Conservation (phyloP, 139 green algal species). For the Chlorella sp. region DNA sequence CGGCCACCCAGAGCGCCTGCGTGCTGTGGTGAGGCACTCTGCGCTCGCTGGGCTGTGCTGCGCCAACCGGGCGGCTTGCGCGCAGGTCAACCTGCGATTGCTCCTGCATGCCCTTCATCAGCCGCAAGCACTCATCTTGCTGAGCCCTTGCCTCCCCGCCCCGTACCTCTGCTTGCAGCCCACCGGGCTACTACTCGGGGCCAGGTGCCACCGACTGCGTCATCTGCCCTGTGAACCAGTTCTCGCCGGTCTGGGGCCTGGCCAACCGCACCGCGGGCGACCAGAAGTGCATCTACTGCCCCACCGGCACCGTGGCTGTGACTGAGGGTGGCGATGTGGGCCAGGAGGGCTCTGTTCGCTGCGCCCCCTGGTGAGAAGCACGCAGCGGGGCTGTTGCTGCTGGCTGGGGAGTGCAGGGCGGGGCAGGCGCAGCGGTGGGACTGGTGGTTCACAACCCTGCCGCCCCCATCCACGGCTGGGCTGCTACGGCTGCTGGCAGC, state of each 20-base stretch:
- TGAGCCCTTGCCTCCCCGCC: no score
- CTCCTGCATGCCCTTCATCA: no score
- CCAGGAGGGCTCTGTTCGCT: background rate
- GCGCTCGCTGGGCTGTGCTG: no score
- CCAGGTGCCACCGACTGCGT: background rate
- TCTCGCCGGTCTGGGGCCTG: background rate
- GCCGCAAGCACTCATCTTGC: no score
- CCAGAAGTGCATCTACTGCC: conserved; percentile 9
- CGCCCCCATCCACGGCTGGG: no score
- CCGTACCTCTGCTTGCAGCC: background rate
- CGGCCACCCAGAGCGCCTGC: background rate
- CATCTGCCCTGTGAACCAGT: conserved; percentile 13
- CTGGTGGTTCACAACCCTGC: no score
- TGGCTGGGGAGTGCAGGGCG: background rate
- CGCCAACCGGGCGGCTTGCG: no score
- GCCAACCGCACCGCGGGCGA: background rate
- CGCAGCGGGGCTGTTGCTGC: background rate
- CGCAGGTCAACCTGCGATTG: no score
- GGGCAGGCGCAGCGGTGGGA: no score
- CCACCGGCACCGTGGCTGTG: background rate
- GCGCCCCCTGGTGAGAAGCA: background rate
- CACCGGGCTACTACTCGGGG: conserved; percentile 2
- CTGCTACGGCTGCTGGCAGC: background rate
- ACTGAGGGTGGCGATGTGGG: background rate
- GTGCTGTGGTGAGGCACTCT: background rate